Evolutionary conservation across 1,139 yeast genomes (phyloP).

Genomic region (Debaryomyces udenii): DNA sequence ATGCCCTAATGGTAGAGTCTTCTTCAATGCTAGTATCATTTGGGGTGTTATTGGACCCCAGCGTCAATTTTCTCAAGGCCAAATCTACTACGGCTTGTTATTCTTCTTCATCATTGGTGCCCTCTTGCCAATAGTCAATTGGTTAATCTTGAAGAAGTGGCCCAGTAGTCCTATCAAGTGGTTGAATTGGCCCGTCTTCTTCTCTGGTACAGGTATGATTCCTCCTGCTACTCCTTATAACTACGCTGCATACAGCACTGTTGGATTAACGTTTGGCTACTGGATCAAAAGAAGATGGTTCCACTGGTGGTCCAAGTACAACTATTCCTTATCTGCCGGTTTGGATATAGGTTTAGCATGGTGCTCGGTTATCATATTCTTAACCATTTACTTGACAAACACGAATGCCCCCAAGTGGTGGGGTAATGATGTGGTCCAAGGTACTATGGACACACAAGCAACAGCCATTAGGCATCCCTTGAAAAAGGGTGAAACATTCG

Average conservation of each 20-base stretch:
- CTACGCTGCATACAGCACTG: conserved; percentile 49
- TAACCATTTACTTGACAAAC: conserved; percentile 51
- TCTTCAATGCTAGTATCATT: conserved; percentile 55
- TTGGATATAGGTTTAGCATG: conserved; percentile 58
- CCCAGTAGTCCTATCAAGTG: not conserved
- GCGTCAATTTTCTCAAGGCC: conserved; percentile 39
- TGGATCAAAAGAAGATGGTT: conserved; percentile 45
- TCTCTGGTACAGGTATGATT: conserved; percentile 34
- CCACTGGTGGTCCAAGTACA: conserved; percentile 64
- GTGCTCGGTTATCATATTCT: conserved; percentile 54
- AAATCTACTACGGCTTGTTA: conserved; percentile 47
- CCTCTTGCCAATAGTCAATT: conserved; percentile 43
- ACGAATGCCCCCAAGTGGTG: conserved; percentile 50
- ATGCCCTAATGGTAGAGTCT: conserved; percentile 51
- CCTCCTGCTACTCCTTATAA: conserved; percentile 58
- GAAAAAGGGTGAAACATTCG: conserved; percentile 37
- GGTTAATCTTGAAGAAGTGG: conserved; percentile 13
- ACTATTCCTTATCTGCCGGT: conserved; percentile 54
- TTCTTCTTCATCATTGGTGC: conserved; percentile 60
- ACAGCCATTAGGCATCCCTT: conserved; percentile 30
- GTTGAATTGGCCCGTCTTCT: conserved; percentile 37
- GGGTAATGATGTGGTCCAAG: conserved; percentile 44
- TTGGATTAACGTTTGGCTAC: conserved; percentile 49
- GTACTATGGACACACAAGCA: conserved; percentile 22
- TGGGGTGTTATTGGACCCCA: conserved; percentile 70